phyloP scores from a whole-genome alignment of 495 filamentous ascomycete species.

The Parachaetomium inaequale region DNA sequence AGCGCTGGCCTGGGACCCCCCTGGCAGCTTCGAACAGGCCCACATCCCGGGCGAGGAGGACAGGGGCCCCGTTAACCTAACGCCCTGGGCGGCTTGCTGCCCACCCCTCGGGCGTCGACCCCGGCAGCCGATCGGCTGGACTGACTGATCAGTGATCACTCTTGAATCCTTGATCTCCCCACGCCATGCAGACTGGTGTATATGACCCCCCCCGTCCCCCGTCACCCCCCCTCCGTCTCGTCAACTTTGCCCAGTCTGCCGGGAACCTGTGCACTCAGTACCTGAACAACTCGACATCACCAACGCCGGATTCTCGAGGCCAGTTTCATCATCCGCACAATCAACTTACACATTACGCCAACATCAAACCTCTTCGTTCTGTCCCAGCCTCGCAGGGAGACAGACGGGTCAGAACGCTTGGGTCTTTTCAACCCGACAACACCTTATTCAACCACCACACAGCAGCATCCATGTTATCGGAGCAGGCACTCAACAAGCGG shows the following conservation, averaged over 20 bases:
- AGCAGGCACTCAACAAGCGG: slow-evolving; percentile 14
- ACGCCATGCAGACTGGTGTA: slow-evolving; percentile 3
- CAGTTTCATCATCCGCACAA: background rate
- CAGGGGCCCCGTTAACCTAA: slow-evolving; percentile 1
- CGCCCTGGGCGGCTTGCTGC: background rate
- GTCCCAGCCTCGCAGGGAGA: background rate
- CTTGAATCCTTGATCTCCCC: slow-evolving; percentile 7
- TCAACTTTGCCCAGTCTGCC: background rate
- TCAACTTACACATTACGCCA: background rate
- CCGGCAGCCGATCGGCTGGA: background rate
- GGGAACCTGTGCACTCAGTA: background rate
- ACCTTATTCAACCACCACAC: background rate
- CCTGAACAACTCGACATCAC: background rate
- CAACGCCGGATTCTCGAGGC: background rate
- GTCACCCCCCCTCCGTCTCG: background rate
- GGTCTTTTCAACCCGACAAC: background rate
- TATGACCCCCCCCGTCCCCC: slow-evolving; percentile 8
- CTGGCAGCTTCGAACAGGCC: background rate
- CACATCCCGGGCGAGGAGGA: background rate
- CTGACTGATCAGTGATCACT: background rate
- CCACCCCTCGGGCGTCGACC: slow-evolving; percentile 7
- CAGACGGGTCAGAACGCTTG: background rate
- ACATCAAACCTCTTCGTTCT: background rate
- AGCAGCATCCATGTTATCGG: slow-evolving; percentile 9
- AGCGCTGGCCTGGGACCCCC: background rate